A percentile compares a stretch with the other conserved stretches of the same genome.
Conservation (phyloP, 495 filamentous ascomycete genomes). For the Podospora sp. region DNA sequence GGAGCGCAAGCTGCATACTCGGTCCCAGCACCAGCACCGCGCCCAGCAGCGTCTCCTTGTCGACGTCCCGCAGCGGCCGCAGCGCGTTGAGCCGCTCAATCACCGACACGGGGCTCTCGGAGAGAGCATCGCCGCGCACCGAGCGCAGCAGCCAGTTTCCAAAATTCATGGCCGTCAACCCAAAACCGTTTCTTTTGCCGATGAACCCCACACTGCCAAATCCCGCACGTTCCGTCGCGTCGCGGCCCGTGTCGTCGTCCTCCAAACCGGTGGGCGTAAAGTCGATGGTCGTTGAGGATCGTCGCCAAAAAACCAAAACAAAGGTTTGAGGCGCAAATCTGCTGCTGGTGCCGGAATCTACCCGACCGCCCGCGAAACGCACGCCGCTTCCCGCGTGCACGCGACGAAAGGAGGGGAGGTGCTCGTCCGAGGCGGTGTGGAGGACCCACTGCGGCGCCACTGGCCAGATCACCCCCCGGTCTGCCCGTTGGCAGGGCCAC, state of each 20-base stretch:
- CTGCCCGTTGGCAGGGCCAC: neutral
- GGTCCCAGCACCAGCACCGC: slow-evolving; percentile 34
- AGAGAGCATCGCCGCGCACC: slow-evolving; percentile 25
- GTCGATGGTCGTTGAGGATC: too few species aligned
- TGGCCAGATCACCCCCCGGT: neutral
- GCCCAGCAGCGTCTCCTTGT: slow-evolving; percentile 36
- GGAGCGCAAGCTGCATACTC: slow-evolving; percentile 33
- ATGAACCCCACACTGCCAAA: neutral
- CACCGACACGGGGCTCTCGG: slow-evolving; percentile 29
- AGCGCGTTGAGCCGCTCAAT: slow-evolving; percentile 31
- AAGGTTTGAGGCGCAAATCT: neutral
- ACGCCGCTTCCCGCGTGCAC: neutral
- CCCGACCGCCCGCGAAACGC: neutral
- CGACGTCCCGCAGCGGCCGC: slow-evolving; percentile 27
- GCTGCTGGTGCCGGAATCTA: neutral
- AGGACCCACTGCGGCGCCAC: neutral
- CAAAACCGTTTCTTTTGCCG: neutral
- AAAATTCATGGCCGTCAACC: slow-evolving; percentile 10
- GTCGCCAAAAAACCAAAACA: neutral
- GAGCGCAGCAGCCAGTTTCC: slow-evolving; percentile 33
- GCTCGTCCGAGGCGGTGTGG: neutral
- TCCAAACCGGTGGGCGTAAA: too few species aligned
- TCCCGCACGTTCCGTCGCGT: neutral
- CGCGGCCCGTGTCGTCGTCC: too few species aligned
- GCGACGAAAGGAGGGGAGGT: neutral